Percentiles rank a stretch among this genome's conserved stretches.
These are phyloP conservation scores for Candida coleopterorum DNA, from an alignment of 805 yeast species.

Conservation along the genomic window DNA sequence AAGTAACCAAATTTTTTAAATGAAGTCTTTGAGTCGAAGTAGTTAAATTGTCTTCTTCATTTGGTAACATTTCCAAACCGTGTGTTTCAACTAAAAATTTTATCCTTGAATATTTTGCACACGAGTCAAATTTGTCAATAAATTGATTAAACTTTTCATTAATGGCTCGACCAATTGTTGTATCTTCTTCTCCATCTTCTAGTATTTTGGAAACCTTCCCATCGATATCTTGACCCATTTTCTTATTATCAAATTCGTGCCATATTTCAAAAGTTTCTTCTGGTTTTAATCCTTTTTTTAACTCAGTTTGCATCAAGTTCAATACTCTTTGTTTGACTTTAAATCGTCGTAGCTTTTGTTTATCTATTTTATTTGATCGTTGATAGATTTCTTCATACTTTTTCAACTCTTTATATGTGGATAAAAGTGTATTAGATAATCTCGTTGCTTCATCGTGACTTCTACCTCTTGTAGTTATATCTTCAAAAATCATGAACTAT, in stretches of 20 bases:
- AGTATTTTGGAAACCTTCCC: background rate
- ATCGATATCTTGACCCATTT: background rate
- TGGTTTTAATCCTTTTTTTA: conserved; percentile 22
- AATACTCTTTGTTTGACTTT: conserved; percentile 13
- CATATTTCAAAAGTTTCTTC: conserved; percentile 33
- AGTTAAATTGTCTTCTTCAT: conserved; percentile 1
- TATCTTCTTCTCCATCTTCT: conserved; percentile 3
- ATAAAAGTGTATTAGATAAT: conserved; percentile 7
- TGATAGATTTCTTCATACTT: conserved; percentile 12
- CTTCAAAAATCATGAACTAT: conserved; percentile 6
- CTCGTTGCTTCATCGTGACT: conserved; percentile 5
- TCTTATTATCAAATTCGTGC: conserved; percentile 16
- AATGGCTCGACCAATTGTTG: no score
- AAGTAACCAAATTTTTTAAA: conserved; percentile 30
- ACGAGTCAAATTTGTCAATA: conserved; percentile 16
- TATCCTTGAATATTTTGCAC: conserved; percentile 16
- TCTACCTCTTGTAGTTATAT: conserved; percentile 6
- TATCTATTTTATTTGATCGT: conserved; percentile 5
- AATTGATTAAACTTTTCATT: conserved; percentile 14
- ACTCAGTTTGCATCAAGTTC: conserved; percentile 20
- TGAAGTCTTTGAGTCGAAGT: conserved; percentile 19
- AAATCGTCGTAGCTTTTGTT: conserved; percentile 10
- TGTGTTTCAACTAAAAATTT: conserved; percentile 17
- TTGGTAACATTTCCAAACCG: conserved; percentile 19
- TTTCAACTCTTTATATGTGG: conserved; percentile 16